Conservation (phyloP, 164 flowering plant genomes). For the Amborella trichopoda region DNA sequence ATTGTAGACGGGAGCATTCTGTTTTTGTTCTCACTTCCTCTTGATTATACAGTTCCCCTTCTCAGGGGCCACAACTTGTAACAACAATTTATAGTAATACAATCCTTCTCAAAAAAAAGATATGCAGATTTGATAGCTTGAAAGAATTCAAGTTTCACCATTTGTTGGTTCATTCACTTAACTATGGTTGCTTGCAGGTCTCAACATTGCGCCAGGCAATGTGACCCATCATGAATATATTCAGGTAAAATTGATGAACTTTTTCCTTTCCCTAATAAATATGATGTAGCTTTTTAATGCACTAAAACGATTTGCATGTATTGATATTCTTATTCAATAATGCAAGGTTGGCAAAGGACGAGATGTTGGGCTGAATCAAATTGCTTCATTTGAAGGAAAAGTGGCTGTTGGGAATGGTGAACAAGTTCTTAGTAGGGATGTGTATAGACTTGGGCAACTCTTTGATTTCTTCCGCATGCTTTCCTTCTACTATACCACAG, state of each 20-base stretch:
- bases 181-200: no score
- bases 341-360: constrained; percentile 94
- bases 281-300: not conserved
- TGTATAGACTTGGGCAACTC: constrained; percentile 96
- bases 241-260: constrained; percentile 35
- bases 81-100: no score
- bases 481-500: constrained; percentile 93
- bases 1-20: no score
- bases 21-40: no score
- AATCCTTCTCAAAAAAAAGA: no score
- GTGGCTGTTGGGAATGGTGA: constrained; percentile 99
- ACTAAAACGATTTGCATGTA: not conserved
- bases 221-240: constrained; percentile 98
- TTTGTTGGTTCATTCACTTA: no score
- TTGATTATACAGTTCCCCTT: no score
- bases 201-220: constrained; percentile 95
- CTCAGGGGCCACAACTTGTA: no score
- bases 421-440: constrained; percentile 93
- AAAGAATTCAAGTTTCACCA: no score
- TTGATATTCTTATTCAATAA: constrained; percentile 4
- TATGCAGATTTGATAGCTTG: no score
- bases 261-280: not conserved
- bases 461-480: constrained; percentile 97
- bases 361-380: constrained; percentile 98
- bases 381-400: constrained; percentile 96